Conservation (phyloP, 495 filamentous ascomycete genomes). For the Penicillium angulare region DNA sequence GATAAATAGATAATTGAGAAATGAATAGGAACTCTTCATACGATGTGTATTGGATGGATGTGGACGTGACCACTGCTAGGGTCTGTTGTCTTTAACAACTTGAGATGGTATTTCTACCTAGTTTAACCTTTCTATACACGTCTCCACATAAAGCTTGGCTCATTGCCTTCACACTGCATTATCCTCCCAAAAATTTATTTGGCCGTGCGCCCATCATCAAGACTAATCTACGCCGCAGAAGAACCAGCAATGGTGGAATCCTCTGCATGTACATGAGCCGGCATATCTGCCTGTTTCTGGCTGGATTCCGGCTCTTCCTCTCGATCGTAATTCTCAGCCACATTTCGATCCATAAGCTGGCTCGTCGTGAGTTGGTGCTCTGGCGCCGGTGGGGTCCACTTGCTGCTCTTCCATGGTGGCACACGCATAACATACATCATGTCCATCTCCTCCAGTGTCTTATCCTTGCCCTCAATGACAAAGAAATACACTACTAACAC, state of each 20-base stretch:
- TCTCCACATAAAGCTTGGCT: too few species aligned
- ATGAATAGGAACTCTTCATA: too few species aligned
- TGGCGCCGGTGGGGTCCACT: constrained; percentile 29
- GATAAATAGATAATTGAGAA: too few species aligned
- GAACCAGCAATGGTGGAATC: constrained; percentile 19
- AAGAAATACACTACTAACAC: constrained; percentile 72
- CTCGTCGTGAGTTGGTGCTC: constrained; percentile 32
- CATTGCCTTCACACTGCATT: too few species aligned
- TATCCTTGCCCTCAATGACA: constrained; percentile 63
- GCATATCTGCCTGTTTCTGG: constrained; percentile 14
- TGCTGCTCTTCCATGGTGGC: constrained; percentile 57
- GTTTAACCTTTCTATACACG: neutral
- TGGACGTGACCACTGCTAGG: too few species aligned
- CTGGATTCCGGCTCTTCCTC: constrained; percentile 13
- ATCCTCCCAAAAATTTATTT: too few species aligned
- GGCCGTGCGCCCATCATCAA: neutral
- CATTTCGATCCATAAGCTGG: constrained; percentile 28
- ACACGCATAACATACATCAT: constrained; percentile 74
- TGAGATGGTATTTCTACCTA: neutral
- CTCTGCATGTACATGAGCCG: constrained; percentile 26
- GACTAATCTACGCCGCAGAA: constrained; percentile 9
- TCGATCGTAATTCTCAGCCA: constrained; percentile 17
- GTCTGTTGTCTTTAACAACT: too few species aligned
- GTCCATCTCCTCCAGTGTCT: constrained; percentile 74
- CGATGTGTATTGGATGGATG: too few species aligned